Conservation (phyloP, 2,329 filamentous ascomycete genomes). For the Pestalotiopsis sp. region DNA sequence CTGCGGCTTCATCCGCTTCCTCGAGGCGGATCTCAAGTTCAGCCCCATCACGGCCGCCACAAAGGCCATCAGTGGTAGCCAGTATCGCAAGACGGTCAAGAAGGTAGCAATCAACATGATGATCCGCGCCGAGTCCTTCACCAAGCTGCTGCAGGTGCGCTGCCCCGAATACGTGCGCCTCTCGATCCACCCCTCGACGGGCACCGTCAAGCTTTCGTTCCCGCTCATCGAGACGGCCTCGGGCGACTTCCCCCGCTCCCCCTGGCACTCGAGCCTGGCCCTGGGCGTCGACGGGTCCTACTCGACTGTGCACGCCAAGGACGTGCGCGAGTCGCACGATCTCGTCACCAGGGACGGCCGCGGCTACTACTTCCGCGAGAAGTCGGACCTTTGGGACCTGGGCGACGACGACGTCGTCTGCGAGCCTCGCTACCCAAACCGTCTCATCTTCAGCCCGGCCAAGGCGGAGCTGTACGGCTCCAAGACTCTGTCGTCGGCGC, state of each 20-base stretch:
- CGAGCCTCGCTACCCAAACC: no score
- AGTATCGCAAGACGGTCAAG: background rate
- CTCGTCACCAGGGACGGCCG: background rate
- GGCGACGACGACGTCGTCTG: no score
- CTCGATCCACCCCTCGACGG: background rate
- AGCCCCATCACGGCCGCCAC: background rate
- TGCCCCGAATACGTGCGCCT: background rate
- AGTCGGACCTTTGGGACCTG: background rate
- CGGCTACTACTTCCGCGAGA: background rate
- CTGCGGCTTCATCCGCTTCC: background rate
- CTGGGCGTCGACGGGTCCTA: background rate
- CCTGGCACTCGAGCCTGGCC: background rate
- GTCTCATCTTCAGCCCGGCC: no score
- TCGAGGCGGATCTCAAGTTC: background rate
- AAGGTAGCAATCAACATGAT: background rate
- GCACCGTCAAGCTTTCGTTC: background rate
- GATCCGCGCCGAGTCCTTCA: background rate
- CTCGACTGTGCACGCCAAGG: background rate
- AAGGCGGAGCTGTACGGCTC: no score
- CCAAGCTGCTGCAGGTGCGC: conserved; percentile 14
- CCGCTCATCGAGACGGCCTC: background rate
- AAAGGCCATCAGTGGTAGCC: background rate
- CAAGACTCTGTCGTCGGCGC: no score
- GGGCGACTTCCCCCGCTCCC: background rate
- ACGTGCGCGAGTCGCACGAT: background rate